Evolutionary conservation across 371 early-diverging fungal species (phyloP).

Genomic region (Blakeslea trispora): DNA sequence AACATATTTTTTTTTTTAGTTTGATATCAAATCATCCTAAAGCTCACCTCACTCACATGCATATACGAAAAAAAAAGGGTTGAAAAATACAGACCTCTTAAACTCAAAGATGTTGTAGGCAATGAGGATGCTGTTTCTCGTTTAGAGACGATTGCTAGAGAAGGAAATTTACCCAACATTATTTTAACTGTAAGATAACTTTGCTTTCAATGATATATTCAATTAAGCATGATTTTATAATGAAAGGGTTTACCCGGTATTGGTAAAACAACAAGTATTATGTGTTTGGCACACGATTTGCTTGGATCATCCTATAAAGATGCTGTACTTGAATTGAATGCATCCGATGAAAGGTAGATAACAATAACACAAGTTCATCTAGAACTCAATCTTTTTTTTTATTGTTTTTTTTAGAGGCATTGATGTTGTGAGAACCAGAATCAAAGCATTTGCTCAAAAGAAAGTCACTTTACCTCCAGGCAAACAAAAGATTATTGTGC

Average conservation of each 20-base stretch:
- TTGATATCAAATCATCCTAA: too few relatives aligned
- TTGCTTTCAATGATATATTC: too few relatives aligned
- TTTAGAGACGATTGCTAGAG: conserved; percentile 80
- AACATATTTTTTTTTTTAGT: not conserved
- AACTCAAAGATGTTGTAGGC: conserved; percentile 93
- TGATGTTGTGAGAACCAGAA: conserved; percentile 96
- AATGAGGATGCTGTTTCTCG: conserved; percentile 93
- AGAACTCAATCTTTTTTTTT: not conserved
- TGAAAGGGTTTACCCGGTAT: conserved; percentile 96
- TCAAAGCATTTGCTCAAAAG: conserved; percentile 98
- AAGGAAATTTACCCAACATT: conserved; percentile 97
- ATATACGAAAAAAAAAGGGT: conserved; percentile 62
- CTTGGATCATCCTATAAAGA: conserved; percentile 87
- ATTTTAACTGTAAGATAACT: conserved; percentile 84
- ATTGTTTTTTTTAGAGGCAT: conserved; percentile 90
- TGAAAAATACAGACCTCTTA: conserved; percentile 95
- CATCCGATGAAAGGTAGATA: conserved; percentile 96
- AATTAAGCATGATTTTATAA: not conserved
- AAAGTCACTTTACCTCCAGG: conserved; percentile 91
- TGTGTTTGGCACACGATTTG: conserved; percentile 88
- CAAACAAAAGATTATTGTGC: conserved; percentile 93
- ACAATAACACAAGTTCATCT: not conserved
- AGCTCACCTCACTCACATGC: too few relatives aligned
- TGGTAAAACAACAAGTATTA: conserved; percentile 98
- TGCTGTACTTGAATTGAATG: conserved; percentile 95